Evolutionary conservation across 768 basidiomycete species (phyloP), one percentile per base, ranked within the genome.

Genomic region (Mycena sanguinolenta): DNA sequence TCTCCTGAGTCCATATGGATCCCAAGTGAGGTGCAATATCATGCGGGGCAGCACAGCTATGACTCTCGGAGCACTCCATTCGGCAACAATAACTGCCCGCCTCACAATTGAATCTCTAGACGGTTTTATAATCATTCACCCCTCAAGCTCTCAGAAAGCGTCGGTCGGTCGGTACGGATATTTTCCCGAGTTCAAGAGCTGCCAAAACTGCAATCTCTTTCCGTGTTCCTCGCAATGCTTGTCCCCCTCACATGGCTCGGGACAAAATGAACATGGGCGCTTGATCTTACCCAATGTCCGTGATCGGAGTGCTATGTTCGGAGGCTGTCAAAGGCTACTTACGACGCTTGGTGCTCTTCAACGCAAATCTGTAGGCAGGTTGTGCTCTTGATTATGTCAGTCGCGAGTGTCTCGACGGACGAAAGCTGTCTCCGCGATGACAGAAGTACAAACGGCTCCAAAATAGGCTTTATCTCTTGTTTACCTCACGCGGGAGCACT

Each of bases 141-240:
- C 21, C 30, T 60, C 50, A 38, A 42, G 36, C 30, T 55, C 23
- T 23, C 49, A 69, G 17, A 58, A 21, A 23, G 13, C 25, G 14
- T 63, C 67, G 61, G 62, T n/a, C n/a, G n/a, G n/a, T 8, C n/a
- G n/a, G n/a, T n/a, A 21, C 34, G n/a, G 39, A 23, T 19, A 8
- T 23, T 39, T 17, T 58, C 67, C 67, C 6, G 50, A 67, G 36
- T 54, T 32, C 30, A 17, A 42, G 19, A 14, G 27, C 30, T 60
- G 44, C 59, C 59, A 60, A 46, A 49, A 28, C 30, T 49, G 13
- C 23, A 16, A 46, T 52, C 36, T 38, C 60, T n/a, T n/a, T 68
- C 67, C 67, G 67, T 21, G 53, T 8, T 62, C 27, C 42, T 68
- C 67, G 67, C 42, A 28, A 13, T 16, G n/a, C 17, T 52, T n/a